Evolutionary conservation across 768 basidiomycete genomes (phyloP), one percentile per base, ranked within the genome.

Genomic region (Trametes cubensis): DNA sequence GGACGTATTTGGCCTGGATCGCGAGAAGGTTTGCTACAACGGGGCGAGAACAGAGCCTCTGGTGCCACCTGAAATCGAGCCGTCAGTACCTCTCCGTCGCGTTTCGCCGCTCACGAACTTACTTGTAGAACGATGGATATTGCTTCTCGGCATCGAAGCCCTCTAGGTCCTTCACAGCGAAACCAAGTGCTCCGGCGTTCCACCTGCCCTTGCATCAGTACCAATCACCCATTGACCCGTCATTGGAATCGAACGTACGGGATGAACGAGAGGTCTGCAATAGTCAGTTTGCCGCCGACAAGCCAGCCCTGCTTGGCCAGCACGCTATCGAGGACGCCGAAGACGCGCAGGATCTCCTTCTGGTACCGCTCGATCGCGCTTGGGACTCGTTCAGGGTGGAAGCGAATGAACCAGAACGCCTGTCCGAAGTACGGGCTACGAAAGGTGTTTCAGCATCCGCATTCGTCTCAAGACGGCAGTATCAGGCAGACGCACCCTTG

Each of bases 281-380:
- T 50, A 44, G 67, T 69, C 8, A 45, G 21, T 48, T 66, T 69
- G 2, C 39, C 63, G 17, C 66, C 62, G 48, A 65, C 59, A 30
- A 64, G 63, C 63, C 63, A 64, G 30, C 56, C 53, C 42, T 55
- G 63, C 63, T 69, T 68, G 1, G 53, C 48, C 3, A 71, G 63
- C n/a, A 69, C 68, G 30, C 41, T 52, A 0, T 70, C 65, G 26
- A 71, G 61, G 10, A 71, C 70, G 21, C 63, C 38, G 30, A 70
- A 25, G n/a, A 71, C 69, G 25, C 70, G 64, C 8, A 48, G 10
- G 18, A 60, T 64, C 61, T 71, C 70, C 26, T 68, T 65, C 34
- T 63, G 59, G 65, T 71, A 71, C 13, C 70, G 62, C 45, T 66
- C 65, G 28, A 68, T 57, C 38, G 70, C 63, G 38, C 51, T 55